Evolutionary conservation across 129 eudicot species (phyloP).

Genomic region (Flaveria sonorensis): DNA sequence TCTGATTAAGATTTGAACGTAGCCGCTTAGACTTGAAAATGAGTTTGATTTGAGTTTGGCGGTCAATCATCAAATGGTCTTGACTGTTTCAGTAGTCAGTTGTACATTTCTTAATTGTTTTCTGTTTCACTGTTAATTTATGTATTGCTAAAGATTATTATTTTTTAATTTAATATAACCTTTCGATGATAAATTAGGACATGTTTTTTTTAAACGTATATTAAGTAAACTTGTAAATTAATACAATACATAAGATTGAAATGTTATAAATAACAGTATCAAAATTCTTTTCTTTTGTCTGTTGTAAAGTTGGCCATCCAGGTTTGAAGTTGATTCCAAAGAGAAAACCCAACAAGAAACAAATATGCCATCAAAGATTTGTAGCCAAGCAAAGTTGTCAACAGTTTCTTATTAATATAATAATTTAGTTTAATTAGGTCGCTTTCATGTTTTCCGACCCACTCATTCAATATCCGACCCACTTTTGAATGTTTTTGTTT

Average conservation of each 20-base stretch:
- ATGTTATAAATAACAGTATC: not conserved
- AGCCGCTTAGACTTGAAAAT: not conserved
- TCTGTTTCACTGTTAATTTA: not conserved
- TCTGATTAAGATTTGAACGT: not conserved
- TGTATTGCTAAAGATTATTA: not conserved
- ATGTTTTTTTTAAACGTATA: not conserved
- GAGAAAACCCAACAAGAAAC: constrained; percentile 31
- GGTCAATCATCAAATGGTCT: not conserved
- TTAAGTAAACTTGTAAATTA: not conserved
- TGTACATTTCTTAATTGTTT: not conserved
- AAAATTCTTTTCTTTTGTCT: not conserved
- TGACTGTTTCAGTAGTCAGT: not conserved
- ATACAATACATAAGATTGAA: not conserved
- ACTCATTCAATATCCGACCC: not conserved
- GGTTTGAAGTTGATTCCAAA: constrained; percentile 37
- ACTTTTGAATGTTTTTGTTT: not conserved
- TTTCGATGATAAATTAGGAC: not conserved
- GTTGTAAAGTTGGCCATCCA: constrained; percentile 23
- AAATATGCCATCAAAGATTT: constrained; percentile 30
- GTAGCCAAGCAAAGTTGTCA: constrained; percentile 33
- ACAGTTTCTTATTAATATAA: not conserved
- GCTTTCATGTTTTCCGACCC: constrained; percentile 10
- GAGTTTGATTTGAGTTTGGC: not conserved
- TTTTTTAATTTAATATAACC: not conserved
- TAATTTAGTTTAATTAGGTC: not conserved